Evolutionary conservation across 345 rosid species (phyloP), one percentile per base, ranked within the genome.

Genomic region (Streptanthus diversifolius): DNA sequence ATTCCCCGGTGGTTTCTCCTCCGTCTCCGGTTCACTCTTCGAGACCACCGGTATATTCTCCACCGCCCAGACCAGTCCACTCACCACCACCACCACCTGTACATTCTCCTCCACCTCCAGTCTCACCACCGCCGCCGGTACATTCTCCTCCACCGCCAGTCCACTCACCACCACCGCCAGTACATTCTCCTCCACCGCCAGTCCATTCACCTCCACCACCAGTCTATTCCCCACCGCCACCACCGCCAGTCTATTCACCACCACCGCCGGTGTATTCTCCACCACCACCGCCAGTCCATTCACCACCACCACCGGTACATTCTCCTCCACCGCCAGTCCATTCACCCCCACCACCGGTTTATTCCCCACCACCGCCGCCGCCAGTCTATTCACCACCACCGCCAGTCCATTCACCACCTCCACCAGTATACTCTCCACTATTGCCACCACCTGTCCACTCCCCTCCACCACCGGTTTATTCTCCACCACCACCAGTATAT

Each of bases 321-420:
- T 70, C 81, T 0, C 56, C 82, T 0, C 66, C 83, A 0, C 76
- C 82, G 2, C 66, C 83, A 2, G 62, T 74, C 0, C 11, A 58
- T 1, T 73, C 85, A 0, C 82, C 77, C 0, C 76, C 80, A 0
- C 76, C 77, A 0, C 77, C 77, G 0, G 59, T 44, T 0, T 18
- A 51, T 0, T 73, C 85, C 0, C 79, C 77, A 5, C 82, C 81
- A 8, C 81, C 81, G 14, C 80, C 74, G 0, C n/a, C n/a, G n/a
- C n/a, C n/a, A n/a, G 73, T 68, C 8, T 8, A 58, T 1, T 40
- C 79, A 0, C 84, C 84, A 0, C 81, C 76, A 14, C 71, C 71
- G 1, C 71, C 71, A 1, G 21, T 43, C 3, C 7, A n/a, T 3
- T 15, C 48, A 12, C 71, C 70, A 0, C 70, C 58, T 10, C 70